Evolutionary conservation across 768 basidiomycete species (phyloP).

Genomic region (Boletus rubroflammeus): DNA sequence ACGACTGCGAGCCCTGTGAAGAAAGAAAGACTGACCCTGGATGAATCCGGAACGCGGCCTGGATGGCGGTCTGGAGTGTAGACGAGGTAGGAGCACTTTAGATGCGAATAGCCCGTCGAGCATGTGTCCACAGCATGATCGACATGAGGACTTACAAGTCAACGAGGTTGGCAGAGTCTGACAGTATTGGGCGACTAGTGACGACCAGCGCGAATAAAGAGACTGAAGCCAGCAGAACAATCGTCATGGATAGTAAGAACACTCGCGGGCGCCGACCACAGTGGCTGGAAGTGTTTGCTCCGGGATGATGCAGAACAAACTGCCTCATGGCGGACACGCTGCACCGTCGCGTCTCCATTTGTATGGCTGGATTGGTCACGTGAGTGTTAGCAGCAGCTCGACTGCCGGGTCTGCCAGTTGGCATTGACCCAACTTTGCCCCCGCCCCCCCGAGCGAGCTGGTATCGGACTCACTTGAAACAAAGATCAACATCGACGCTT

Average conservation of each 20-base stretch:
- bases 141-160: slow-evolving; percentile 27
- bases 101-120: slow-evolving; percentile 12
- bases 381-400: slow-evolving; percentile 6
- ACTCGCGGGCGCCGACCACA: not conserved
- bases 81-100: slow-evolving; percentile 9
- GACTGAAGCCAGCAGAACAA: slow-evolving; percentile 37
- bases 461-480: not conserved
- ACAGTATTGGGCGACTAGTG: slow-evolving; percentile 37
- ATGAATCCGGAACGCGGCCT: slow-evolving; percentile 35
- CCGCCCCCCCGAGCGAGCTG: not conserved
- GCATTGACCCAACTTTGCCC: not conserved
- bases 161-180: slow-evolving; percentile 21
- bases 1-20: slow-evolving; percentile 1
- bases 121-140: slow-evolving; percentile 9
- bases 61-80: slow-evolving; percentile 32
- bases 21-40: slow-evolving; percentile 34
- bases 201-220: slow-evolving; percentile 44
- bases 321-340: slow-evolving; percentile 25
- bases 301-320: slow-evolving; percentile 16
- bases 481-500: not conserved
- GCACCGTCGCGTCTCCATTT: slow-evolving; percentile 23
- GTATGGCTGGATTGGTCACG: slow-evolving; percentile 19
- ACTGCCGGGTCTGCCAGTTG: not conserved
- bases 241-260: slow-evolving; percentile 31
- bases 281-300: not conserved